These are phyloP conservation scores for Ilyonectria robusta DNA, from an alignment of 2,329 filamentous ascomycete species.

Conservation along the genomic window DNA sequence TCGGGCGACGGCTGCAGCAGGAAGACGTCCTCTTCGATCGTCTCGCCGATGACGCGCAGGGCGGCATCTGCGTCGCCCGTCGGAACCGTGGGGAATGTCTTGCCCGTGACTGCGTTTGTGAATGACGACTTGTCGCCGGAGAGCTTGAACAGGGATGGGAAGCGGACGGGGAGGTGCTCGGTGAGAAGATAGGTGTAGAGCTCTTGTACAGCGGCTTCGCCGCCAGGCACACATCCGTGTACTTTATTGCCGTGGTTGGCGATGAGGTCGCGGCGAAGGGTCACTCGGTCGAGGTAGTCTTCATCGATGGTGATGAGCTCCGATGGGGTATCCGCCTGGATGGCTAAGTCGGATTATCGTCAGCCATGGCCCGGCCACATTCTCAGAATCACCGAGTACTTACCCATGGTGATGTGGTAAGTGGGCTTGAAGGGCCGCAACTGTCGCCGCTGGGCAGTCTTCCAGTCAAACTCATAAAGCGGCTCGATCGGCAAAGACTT, in stretches of 20 bases:
- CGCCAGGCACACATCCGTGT: conserved; percentile 58
- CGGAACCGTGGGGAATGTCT: conserved; percentile 45
- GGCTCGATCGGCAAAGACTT: conserved; percentile 40
- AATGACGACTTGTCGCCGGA: conserved; percentile 49
- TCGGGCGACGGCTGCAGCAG: conserved; percentile 59
- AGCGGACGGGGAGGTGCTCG: conserved; percentile 63
- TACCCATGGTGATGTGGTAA: conserved; percentile 70
- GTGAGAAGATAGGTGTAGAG: conserved; percentile 63
- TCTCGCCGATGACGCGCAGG: conserved; percentile 62
- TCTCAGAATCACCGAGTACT: background rate
- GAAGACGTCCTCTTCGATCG: conserved; percentile 70
- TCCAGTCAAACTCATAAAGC: conserved; percentile 57
- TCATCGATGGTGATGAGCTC: conserved; percentile 68
- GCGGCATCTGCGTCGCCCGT: conserved; percentile 50
- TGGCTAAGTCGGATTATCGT: conserved; percentile 49
- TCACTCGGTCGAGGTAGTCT: conserved; percentile 63
- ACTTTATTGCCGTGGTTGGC: conserved; percentile 55
- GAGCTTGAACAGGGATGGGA: conserved; percentile 63
- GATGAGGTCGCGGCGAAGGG: conserved; percentile 56
- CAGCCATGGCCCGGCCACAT: background rate
- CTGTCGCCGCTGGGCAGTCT: conserved; percentile 53
- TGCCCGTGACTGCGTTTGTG: conserved; percentile 57
- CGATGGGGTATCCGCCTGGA: conserved; percentile 60
- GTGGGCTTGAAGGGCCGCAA: conserved; percentile 66
- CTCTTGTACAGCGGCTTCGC: conserved; percentile 61